A percentile compares a stretch with the other conserved stretches of the same genome.
These are phyloP conservation scores for Chenopodium formosanum DNA, from an alignment of 148 eudicot genomes.

Conservation along the genomic window DNA sequence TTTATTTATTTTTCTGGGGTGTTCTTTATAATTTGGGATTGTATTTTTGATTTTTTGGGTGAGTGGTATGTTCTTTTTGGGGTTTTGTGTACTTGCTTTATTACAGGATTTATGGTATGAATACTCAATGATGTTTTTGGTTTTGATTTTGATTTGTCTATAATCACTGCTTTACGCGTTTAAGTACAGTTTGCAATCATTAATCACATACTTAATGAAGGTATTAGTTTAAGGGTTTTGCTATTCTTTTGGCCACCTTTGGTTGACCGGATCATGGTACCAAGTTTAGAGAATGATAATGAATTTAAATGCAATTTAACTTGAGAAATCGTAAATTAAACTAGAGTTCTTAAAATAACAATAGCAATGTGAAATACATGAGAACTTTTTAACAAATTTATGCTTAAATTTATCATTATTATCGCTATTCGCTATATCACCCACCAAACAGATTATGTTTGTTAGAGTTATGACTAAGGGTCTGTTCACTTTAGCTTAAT, in stretches of 20 bases:
- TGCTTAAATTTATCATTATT: no score
- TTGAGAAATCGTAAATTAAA: no score
- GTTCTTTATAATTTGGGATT: constrained; percentile 7
- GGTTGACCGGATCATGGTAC: no score
- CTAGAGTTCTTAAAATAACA: no score
- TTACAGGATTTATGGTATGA: constrained; percentile 14
- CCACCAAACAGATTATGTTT: background rate
- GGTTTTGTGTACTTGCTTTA: background rate
- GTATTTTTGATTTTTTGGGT: background rate
- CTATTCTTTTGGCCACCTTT: no score
- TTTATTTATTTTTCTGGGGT: background rate
- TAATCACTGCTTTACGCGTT: constrained; percentile 17
- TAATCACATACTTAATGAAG: background rate
- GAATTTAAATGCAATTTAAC: no score
- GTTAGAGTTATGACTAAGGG: background rate
- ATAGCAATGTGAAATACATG: no score
- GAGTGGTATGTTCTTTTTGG: background rate
- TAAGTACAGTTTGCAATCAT: constrained; percentile 15
- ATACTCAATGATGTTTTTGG: background rate
- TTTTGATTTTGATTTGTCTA: constrained; percentile 11
- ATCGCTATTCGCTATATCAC: background rate
- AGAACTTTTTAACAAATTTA: no score
- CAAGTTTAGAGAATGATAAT: no score
- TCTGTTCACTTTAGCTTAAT: no score
- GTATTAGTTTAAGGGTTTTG: no score